Percentiles rank a stretch among this genome's conserved stretches.
phyloP scores from a whole-genome alignment of 345 rosid species.

The Eucalyptus victrix region DNA sequence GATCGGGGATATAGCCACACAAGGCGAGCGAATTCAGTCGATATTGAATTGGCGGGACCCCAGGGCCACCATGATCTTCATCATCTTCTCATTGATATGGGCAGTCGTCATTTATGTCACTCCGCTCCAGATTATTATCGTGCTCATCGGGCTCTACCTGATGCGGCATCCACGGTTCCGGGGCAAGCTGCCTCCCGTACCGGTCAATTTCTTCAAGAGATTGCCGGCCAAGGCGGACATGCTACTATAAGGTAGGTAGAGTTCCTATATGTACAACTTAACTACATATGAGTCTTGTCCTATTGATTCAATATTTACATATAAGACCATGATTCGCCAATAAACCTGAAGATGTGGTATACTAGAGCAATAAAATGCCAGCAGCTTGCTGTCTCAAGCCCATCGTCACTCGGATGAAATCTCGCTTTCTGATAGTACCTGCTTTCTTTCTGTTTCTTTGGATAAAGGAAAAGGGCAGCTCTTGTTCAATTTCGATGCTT shows the following conservation, averaged over 20 bases:
- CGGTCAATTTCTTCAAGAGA: slow-evolving; percentile 39
- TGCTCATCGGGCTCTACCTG: slow-evolving; percentile 18
- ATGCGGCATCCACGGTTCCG: slow-evolving; percentile 39
- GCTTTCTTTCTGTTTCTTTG: background rate
- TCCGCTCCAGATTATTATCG: slow-evolving; percentile 27
- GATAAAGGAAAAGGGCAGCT: background rate
- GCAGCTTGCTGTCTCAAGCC: background rate
- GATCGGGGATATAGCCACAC: slow-evolving; percentile 39
- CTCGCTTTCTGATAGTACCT: background rate
- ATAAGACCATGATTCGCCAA: background rate
- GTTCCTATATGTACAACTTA: background rate
- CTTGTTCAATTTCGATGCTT: background rate
- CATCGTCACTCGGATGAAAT: background rate
- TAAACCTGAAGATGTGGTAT: background rate
- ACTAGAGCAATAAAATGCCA: background rate
- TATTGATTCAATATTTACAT: background rate
- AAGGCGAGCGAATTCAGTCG: slow-evolving; percentile 31
- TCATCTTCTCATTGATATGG: slow-evolving; percentile 18
- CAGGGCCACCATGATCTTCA: slow-evolving; percentile 25
- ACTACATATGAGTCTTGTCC: background rate
- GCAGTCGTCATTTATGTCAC: slow-evolving; percentile 30
- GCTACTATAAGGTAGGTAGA: slow-evolving; percentile 10
- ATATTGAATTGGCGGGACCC: slow-evolving; percentile 41
- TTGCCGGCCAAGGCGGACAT: slow-evolving; percentile 31
- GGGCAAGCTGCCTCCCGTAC: slow-evolving; percentile 23